Percentiles rank a stretch among this genome's conserved stretches.
Evolutionary conservation across 495 filamentous ascomycete genomes (phyloP).

Genomic region (Neurospora intermedia): DNA sequence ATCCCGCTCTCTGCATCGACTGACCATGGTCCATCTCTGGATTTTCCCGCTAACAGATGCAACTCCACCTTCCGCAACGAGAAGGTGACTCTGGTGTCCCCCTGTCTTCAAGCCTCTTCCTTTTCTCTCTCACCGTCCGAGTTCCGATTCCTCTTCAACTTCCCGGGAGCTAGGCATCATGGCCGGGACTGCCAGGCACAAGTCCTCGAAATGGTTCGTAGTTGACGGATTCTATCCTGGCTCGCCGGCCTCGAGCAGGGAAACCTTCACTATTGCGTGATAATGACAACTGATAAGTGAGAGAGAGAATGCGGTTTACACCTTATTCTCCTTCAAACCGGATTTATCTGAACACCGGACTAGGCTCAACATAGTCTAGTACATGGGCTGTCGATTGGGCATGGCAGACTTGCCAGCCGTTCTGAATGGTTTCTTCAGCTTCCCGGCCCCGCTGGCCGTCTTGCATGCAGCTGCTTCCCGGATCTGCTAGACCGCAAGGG

Average conservation of each 20-base stretch:
- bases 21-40: neutral
- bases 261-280: neutral
- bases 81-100: slow-evolving; percentile 2
- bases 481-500: no score
- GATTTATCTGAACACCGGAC: no score
- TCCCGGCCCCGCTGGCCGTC: no score
- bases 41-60: neutral
- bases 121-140: neutral
- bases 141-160: neutral
- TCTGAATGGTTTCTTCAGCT: no score
- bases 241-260: neutral
- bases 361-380: no score
- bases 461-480: no score
- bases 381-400: no score
- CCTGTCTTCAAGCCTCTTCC: neutral
- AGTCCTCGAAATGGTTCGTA: neutral
- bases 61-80: slow-evolving; percentile 3
- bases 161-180: neutral
- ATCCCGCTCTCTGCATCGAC: neutral
- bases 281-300: no score
- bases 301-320: no score
- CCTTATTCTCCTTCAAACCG: no score
- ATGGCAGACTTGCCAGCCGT: no score
- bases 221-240: neutral
- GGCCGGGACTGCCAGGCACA: neutral